Conservation (phyloP, 805 yeast genomes). For the Wickerhamiella allomyrinae region DNA sequence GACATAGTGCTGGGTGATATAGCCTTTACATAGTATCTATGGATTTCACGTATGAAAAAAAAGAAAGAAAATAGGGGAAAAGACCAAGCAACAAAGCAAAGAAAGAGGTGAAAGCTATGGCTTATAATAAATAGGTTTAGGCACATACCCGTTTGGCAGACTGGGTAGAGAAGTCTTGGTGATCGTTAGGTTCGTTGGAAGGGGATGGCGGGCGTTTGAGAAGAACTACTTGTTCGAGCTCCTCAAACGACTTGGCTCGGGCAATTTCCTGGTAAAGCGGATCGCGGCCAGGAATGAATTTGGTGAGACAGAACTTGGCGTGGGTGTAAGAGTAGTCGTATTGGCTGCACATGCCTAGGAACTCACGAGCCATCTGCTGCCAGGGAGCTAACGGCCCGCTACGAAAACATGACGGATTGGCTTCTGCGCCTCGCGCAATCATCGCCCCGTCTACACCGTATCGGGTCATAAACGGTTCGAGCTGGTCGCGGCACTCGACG, state of each 20-base stretch:
- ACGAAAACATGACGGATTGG: conserved; percentile 64
- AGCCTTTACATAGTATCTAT: no score
- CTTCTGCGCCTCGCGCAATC: conserved; percentile 87
- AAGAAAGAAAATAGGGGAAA: no score
- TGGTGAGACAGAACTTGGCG: conserved; percentile 65
- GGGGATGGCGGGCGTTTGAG: conserved; percentile 4
- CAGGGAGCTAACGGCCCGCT: conserved; percentile 34
- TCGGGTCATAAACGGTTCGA: conserved; percentile 33
- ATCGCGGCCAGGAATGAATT: conserved; percentile 67
- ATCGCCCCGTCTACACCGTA: conserved; percentile 64
- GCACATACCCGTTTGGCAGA: no score
- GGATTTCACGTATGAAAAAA: no score
- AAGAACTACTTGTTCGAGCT: conserved; percentile 7
- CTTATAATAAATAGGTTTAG: no score
- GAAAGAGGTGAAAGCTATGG: no score
- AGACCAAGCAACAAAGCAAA: no score
- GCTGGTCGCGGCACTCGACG: conserved; percentile 41
- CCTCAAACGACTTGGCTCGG: conserved; percentile 38
- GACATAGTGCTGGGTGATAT: no score
- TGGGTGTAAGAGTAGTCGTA: conserved; percentile 55
- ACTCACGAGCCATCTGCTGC: conserved; percentile 42
- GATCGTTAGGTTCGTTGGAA: no score
- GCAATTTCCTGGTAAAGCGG: conserved; percentile 43
- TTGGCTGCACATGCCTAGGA: conserved; percentile 35
- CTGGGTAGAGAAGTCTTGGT: no score